Conservation (phyloP, 2,329 filamentous ascomycete genomes). For the Colletotrichum aenigma region DNA sequence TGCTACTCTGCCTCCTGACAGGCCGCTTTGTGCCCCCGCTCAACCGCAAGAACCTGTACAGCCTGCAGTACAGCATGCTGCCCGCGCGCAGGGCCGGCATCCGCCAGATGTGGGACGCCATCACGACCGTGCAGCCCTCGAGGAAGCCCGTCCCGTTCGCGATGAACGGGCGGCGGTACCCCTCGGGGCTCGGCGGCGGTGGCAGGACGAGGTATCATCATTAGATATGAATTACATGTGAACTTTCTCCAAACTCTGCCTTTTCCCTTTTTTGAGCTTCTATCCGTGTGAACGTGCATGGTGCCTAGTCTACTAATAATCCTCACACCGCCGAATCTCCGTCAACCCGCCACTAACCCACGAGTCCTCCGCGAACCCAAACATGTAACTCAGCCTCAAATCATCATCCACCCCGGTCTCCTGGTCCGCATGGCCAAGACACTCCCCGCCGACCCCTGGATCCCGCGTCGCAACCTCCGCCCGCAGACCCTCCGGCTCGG, state of each 20-base stretch:
- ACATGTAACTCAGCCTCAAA: background rate
- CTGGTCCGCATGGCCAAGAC: background rate
- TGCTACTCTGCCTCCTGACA: constrained; percentile 85
- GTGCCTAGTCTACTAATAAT: background rate
- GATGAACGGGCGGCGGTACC: constrained; percentile 30
- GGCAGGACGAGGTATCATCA: constrained; percentile 22
- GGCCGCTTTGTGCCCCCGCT: constrained; percentile 95
- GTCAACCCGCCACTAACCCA: background rate
- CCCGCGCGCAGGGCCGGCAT: constrained; percentile 82
- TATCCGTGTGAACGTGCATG: background rate
- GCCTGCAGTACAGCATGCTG: constrained; percentile 96
- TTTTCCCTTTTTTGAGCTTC: background rate
- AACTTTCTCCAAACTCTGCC: background rate
- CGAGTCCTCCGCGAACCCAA: background rate
- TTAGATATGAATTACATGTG: constrained; percentile 17
- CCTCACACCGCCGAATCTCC: background rate
- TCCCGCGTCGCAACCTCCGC: background rate
- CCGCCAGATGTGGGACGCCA: constrained; percentile 80
- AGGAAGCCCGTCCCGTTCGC: constrained; percentile 46
- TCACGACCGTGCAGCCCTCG: constrained; percentile 57
- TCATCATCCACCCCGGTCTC: background rate
- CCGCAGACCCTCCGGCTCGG: background rate
- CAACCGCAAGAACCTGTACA: constrained; percentile 92
- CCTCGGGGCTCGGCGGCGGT: constrained; percentile 9
- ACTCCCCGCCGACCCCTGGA: background rate